Base-by-base conservation (phyloP, 257 asterid species). In the Rehmannia glutinosa region DNA sequence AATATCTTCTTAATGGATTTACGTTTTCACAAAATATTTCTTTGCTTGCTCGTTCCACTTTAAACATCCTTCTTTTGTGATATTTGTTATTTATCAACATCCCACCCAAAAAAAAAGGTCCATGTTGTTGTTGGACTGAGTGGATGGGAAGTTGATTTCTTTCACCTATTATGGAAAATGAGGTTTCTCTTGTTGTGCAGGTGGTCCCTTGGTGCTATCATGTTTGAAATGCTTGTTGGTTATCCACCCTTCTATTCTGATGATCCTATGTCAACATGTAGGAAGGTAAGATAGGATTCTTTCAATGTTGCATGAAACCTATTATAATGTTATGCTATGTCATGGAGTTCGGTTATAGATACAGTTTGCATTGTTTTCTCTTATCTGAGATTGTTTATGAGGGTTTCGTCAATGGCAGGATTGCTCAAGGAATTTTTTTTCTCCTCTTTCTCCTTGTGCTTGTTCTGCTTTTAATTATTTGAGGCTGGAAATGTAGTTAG, bases 181-280 rank as follows among this genome's bases (percentile, higher is more conserved):
- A 49, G 61, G 12, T 56, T 64, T 32, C 63, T 23, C 59, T 72
- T 60, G 63, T 59, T 82, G 25, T 81, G 77, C 75, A 90, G 99
- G 99, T 93, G 99, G 99, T 93, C 99, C 38, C 97, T 93, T 73
- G 98, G 98, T 56, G 97, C 98, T 71, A 93, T 93, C 78, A 93
- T 90, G 98, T 93, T 75, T 69, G 99, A 93, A 85, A 93, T 90
- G 99, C 94, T 93, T 58, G 96, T 93, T 33, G 99, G 99, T 38
- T 93, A 93, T 73, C 98, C 98, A 32, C 98, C 98, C 71, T 92
- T 92, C 81, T 92, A 92, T 73, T 87, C 98, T 38, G 99, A 93
- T 72, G 99, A 93, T 69, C 99, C 97, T 56, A 93, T 93, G 99
- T 83, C 99, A 25, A 93, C 99, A 33, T 93, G 99, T 81, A 77